These are phyloP conservation scores for Eucalyptus microcorys DNA, from an alignment of 345 rosid species.

Conservation along the genomic window DNA sequence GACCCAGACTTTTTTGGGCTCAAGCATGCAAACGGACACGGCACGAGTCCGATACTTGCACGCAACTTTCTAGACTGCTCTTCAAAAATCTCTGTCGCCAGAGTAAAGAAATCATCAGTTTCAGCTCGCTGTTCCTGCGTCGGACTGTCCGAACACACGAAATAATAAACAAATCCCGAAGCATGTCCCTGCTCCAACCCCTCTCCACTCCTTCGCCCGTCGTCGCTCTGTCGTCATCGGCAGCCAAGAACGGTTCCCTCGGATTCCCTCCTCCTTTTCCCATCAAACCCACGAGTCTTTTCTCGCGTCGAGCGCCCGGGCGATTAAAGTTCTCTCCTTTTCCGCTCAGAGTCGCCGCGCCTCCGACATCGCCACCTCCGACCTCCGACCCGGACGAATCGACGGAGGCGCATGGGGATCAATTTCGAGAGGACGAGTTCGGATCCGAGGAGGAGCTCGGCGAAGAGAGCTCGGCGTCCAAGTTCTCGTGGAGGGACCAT, in stretches of 20 bases:
- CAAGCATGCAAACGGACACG: background rate
- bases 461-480: conserved; percentile 39
- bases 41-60: background rate
- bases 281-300: conserved; percentile 1
- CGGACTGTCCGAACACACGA: background rate
- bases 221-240: background rate
- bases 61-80: background rate
- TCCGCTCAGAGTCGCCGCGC: conserved; percentile 50
- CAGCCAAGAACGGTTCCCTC: background rate
- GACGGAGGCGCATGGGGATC: background rate
- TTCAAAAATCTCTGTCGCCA: background rate
- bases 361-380: conserved; percentile 30
- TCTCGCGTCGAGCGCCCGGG: background rate
- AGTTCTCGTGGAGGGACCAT: conserved; percentile 89
- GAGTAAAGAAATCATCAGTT: background rate
- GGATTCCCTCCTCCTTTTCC: background rate
- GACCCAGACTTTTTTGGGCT: background rate
- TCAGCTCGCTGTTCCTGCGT: background rate
- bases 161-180: background rate
- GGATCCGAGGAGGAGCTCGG: conserved; percentile 29
- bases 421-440: conserved; percentile 11
- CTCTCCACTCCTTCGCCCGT: background rate
- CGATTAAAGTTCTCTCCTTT: background rate
- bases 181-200: background rate
- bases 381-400: conserved; percentile 10